phyloP scores from a whole-genome alignment of 257 asterid species.

The Phtheirospermum japonicum region DNA sequence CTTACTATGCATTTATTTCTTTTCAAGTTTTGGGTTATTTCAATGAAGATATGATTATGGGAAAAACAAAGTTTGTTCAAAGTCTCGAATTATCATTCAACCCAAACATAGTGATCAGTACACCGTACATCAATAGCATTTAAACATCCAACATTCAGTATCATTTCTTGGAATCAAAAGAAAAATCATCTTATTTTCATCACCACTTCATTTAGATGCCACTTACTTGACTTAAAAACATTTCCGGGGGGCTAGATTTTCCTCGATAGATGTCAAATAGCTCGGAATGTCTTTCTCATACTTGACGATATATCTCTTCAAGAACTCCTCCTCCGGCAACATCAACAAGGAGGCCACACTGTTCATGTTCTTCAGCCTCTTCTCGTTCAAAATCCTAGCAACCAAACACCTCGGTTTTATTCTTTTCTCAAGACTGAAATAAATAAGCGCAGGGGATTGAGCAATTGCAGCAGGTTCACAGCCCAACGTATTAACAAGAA shows the following conservation, averaged over 20 bases:
- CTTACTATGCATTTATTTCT: too few relatives aligned
- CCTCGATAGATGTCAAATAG: slow-evolving; percentile 16
- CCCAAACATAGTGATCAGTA: too few relatives aligned
- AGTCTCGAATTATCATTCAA: too few relatives aligned
- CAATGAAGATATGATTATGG: too few relatives aligned
- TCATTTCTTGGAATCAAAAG: too few relatives aligned
- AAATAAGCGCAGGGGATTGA: slow-evolving; percentile 20
- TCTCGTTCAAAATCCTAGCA: slow-evolving; percentile 15
- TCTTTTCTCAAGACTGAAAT: slow-evolving; percentile 16
- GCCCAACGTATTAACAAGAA: slow-evolving; percentile 23
- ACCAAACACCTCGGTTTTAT: slow-evolving; percentile 25
- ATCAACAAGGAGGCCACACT: not conserved
- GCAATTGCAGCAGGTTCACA: slow-evolving; percentile 10
- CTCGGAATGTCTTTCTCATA: slow-evolving; percentile 12
- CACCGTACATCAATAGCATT: too few relatives aligned
- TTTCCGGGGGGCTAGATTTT: not conserved
- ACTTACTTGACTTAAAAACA: too few relatives aligned
- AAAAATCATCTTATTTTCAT: too few relatives aligned
- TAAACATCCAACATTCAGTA: too few relatives aligned
- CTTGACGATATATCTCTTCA: not conserved
- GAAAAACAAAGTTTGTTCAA: too few relatives aligned
- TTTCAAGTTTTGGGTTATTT: too few relatives aligned
- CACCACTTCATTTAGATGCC: too few relatives aligned
- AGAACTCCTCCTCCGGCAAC: slow-evolving; percentile 12
- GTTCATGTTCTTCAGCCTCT: not conserved